phyloP scores from a whole-genome alignment of 176 grass and related monocot genomes.

The Raddia distichophylla region DNA sequence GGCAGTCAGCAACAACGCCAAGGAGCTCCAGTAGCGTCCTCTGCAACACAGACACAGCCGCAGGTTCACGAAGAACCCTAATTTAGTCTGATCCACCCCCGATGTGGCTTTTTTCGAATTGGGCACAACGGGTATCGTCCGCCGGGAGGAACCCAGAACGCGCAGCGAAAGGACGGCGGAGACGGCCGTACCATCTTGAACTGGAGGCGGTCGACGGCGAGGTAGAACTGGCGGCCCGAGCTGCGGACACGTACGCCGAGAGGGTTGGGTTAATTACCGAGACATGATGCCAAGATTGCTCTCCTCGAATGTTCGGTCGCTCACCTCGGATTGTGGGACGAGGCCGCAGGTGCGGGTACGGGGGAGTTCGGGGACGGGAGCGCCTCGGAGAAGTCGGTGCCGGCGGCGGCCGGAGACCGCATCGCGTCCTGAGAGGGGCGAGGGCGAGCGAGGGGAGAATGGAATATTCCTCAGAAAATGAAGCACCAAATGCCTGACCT shows the following conservation, averaged over 20 bases:
- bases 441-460: too few species aligned
- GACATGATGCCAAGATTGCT: background rate
- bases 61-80: background rate
- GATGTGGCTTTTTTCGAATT: background rate
- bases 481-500: background rate
- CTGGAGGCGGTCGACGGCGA: constrained; percentile 76
- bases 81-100: background rate
- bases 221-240: constrained; percentile 70
- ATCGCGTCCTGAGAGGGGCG: constrained; percentile 7
- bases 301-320: background rate
- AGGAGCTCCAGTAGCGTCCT: constrained; percentile 88
- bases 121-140: too few species aligned
- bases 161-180: background rate
- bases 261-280: background rate
- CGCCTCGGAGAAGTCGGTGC: constrained; percentile 41
- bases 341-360: background rate
- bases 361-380: constrained; percentile 46
- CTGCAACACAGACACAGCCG: constrained; percentile 28
- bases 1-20: constrained; percentile 61
- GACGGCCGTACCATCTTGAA: constrained; percentile 66
- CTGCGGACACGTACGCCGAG: constrained; percentile 3
- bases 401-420: constrained; percentile 33
- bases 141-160: background rate
- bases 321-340: constrained; percentile 45
- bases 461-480: constrained; percentile 9